Evolutionary conservation across 768 basidiomycete genomes (phyloP).

Genomic region (Termitomyces sp.): DNA sequence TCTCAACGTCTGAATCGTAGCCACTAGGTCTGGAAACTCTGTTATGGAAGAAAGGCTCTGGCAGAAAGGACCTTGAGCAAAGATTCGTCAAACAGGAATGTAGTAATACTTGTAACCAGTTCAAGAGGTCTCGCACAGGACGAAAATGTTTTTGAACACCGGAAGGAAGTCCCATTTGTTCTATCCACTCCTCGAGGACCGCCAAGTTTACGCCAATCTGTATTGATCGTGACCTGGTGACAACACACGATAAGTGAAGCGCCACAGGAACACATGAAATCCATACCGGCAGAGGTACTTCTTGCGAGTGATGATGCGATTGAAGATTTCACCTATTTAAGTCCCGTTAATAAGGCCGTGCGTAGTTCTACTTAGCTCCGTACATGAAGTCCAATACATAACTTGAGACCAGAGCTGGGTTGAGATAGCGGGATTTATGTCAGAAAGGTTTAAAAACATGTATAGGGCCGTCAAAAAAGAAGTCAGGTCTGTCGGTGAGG

Average conservation of each 20-base stretch:
- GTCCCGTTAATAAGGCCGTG: not conserved
- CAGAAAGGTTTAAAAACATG: slow-evolving; percentile 77
- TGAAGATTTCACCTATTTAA: slow-evolving; percentile 76
- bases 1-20: slow-evolving; percentile 85
- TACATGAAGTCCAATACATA: slow-evolving; percentile 97
- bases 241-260: not conserved
- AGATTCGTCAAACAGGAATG: not conserved
- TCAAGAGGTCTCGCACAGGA: slow-evolving; percentile 78
- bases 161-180: slow-evolving; percentile 71
- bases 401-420: slow-evolving; percentile 95
- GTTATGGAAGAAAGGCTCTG: slow-evolving; percentile 84
- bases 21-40: slow-evolving; percentile 85
- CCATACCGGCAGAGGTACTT: slow-evolving; percentile 87
- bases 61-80: not conserved
- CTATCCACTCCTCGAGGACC: slow-evolving; percentile 89
- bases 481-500: slow-evolving; percentile 56
- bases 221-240: slow-evolving; percentile 69
- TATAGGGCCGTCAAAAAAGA: slow-evolving; percentile 84
- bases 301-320: slow-evolving; percentile 84
- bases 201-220: slow-evolving; percentile 88
- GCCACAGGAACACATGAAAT: not conserved
- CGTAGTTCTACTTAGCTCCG: slow-evolving; percentile 23
- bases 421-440: slow-evolving; percentile 85
- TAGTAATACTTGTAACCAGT: slow-evolving; percentile 73
- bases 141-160: slow-evolving; percentile 80